Conservation (phyloP, 257 asterid genomes). For the Solanum bulbocastanum region DNA sequence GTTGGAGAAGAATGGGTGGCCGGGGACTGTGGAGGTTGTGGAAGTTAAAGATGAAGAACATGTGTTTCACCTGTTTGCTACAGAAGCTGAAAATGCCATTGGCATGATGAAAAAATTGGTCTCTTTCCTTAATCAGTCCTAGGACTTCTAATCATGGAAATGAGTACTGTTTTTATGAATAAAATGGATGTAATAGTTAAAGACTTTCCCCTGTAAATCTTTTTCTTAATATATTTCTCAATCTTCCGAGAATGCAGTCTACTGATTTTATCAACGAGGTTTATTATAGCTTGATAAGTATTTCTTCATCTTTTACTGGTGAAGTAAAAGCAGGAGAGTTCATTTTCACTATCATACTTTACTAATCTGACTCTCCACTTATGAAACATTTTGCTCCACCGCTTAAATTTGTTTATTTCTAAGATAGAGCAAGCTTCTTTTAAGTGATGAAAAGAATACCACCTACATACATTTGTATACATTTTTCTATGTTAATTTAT, state of each 20-base stretch:
- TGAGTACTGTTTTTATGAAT: background rate
- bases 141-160: background rate
- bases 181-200: background rate
- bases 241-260: background rate
- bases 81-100: constrained; percentile 10
- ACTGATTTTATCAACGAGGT: background rate
- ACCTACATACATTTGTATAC: too few relatives aligned
- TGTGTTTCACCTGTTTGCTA: constrained; percentile 30
- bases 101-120: constrained; percentile 32
- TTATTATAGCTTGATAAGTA: too few relatives aligned
- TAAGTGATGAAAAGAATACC: too few relatives aligned
- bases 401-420: too few relatives aligned
- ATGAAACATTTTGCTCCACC: too few relatives aligned
- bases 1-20: constrained; percentile 34
- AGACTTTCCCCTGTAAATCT: background rate
- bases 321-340: background rate
- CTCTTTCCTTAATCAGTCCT: constrained; percentile 19
- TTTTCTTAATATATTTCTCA: background rate
- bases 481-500: too few relatives aligned
- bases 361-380: background rate
- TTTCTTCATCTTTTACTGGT: background rate
- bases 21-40: constrained; percentile 34
- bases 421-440: too few relatives aligned
- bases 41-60: constrained; percentile 40
- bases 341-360: background rate